phyloP scores from a whole-genome alignment of 2,329 filamentous ascomycete genomes.

The Graphium sp. region DNA sequence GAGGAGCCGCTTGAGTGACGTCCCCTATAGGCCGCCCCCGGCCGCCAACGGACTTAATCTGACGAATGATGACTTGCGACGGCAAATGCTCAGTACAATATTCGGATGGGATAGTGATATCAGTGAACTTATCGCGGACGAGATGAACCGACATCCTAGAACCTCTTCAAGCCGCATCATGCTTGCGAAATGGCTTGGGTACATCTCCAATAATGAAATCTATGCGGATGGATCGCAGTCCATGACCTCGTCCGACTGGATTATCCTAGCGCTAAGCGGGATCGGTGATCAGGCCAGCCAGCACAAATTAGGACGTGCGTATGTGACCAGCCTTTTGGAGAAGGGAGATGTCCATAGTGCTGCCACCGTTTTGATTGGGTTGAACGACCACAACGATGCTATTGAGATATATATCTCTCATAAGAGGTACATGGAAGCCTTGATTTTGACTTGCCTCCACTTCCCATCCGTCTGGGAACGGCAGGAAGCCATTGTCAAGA shows the following conservation, averaged over 20 bases:
- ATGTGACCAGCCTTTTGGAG: conserved; percentile 78
- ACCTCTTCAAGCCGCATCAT: conserved; percentile 68
- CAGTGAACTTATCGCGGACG: conserved; percentile 66
- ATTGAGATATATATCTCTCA: conserved; percentile 94
- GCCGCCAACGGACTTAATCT: conserved; percentile 38
- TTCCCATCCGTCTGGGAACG: conserved; percentile 82
- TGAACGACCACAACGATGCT: conserved; percentile 85
- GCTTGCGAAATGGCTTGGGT: conserved; percentile 82
- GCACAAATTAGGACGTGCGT: conserved; percentile 79
- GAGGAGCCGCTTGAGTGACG: conserved; percentile 61
- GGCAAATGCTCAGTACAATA: conserved; percentile 82
- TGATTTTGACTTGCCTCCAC: conserved; percentile 70
- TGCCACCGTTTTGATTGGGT: conserved; percentile 78
- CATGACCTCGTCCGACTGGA: conserved; percentile 94
- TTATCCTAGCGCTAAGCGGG: conserved; percentile 79
- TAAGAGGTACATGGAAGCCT: conserved; percentile 79
- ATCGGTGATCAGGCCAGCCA: conserved; percentile 64
- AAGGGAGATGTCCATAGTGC: conserved; percentile 84
- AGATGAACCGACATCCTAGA: conserved; percentile 55
- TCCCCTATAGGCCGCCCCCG: conserved; percentile 61
- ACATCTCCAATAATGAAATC: conserved; percentile 56
- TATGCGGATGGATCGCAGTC: conserved; percentile 67
- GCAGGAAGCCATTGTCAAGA: conserved; percentile 71
- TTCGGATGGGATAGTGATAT: conserved; percentile 91
- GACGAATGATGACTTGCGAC: conserved; percentile 64